Evolutionary conservation across 2,329 filamentous ascomycete genomes (phyloP).

Genomic region (Trichoderma sp.): DNA sequence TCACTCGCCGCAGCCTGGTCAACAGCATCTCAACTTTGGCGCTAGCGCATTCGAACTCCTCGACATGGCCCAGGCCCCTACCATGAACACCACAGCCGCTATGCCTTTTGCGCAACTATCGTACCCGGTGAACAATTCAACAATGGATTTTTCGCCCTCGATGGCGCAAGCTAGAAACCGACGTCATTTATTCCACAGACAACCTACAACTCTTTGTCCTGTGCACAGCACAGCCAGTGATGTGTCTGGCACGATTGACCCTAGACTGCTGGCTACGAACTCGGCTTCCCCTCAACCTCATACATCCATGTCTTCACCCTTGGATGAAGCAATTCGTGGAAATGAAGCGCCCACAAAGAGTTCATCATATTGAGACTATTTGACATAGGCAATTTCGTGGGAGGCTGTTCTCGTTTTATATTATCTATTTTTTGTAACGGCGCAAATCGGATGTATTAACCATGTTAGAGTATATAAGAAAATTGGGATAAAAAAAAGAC

Average conservation of each 20-base stretch:
- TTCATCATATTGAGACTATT: background rate
- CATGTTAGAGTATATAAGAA: background rate
- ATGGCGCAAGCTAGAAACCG: background rate
- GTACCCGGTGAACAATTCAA: background rate
- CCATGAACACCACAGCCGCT: background rate
- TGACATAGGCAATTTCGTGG: background rate
- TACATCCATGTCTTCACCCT: background rate
- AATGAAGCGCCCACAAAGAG: background rate
- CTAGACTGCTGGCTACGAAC: background rate
- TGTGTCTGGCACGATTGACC: conserved; percentile 19
- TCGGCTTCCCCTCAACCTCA: background rate
- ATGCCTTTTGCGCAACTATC: background rate
- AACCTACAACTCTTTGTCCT: background rate
- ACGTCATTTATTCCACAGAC: background rate
- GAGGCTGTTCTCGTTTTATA: background rate
- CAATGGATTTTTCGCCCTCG: background rate
- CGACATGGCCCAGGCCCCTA: background rate
- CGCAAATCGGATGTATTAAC: background rate
- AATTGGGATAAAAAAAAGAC: background rate
- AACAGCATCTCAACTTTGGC: background rate
- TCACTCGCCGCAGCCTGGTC: background rate
- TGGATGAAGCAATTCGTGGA: background rate
- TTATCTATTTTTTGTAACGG: background rate
- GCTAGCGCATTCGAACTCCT: background rate
- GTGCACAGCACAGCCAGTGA: background rate